Evolutionary conservation across 176 grass and related monocot species (phyloP), one percentile per base, ranked within the genome.

Genomic region (Triticum turgidum): DNA sequence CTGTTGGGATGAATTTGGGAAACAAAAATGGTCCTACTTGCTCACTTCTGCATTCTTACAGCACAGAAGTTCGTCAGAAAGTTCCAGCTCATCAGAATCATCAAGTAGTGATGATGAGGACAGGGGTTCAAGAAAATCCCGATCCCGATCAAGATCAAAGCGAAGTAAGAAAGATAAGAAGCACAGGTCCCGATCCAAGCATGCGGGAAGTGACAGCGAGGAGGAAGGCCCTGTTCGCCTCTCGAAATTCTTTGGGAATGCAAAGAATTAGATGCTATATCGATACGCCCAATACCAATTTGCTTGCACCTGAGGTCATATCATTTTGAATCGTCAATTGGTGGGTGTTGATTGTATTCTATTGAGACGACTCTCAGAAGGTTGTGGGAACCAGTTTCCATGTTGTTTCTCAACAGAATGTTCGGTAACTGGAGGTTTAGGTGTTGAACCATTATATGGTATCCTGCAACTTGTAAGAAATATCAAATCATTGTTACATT

Each of bases 141-240:
- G 91, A 45, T 91, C 95, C 38, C 86, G 86, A 1, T 97, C 89
- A 1, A 99, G 87, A 80, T 94, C 92, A 17, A 99, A 94, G 89
- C 83, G 85, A 85, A 65, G 56, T 70, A 99, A 91, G 88, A 97
- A 93, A 83, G 92, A 94, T 69, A 97, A 94, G 80, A 99, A 94
- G 90, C 89, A 94, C 81, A 88, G 89, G 63, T 94, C 97, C 42
- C 91, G 86, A 82, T 80, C 92, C 78, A 97, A 93, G 78, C 81
- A 84, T 32, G 38, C 78, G 0, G 86, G 61, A 73, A 84, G 78
- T 37, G 90, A 90, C 27, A 72, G 67, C 18, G 89, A 93, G 77
- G 87, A 83, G 13, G 85, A 65, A 27, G 92, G 97, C 5, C 94
- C 94, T 5, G 90, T 99, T 25, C 89, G 47, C 20, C 94, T 99